phyloP scores from a whole-genome alignment of 2,329 filamentous ascomycete genomes.

The Paracoccidioides brasiliensis region DNA sequence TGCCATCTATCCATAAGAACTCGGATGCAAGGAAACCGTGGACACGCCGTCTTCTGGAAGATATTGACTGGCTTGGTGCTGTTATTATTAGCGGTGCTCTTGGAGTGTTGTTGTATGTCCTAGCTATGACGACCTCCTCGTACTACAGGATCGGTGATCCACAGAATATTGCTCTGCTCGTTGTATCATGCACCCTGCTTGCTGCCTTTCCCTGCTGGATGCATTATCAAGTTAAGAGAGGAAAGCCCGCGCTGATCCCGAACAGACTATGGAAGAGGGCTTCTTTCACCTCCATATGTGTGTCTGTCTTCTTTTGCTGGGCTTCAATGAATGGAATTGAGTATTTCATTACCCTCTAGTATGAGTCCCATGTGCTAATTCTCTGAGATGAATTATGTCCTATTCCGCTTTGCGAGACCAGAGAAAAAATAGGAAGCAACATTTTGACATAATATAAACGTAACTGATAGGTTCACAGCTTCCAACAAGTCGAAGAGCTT shows the following conservation, averaged over 20 bases:
- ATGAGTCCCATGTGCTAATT: background rate
- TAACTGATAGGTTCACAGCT: background rate
- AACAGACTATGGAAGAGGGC: conserved; percentile 20
- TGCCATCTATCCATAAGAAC: conserved; percentile 20
- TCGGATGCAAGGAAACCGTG: conserved; percentile 11
- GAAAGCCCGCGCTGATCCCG: conserved; percentile 3
- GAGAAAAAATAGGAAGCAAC: background rate
- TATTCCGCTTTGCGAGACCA: background rate
- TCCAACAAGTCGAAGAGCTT: background rate
- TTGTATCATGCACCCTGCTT: conserved; percentile 17
- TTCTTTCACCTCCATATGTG: conserved; percentile 21
- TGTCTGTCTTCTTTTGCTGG: conserved; percentile 22
- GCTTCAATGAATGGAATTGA: conserved; percentile 11
- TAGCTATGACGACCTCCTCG: conserved; percentile 13
- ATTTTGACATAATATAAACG: background rate
- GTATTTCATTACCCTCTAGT: conserved; percentile 4
- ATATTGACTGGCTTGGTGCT: conserved; percentile 41
- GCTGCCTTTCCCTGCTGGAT: conserved; percentile 13
- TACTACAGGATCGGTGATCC: conserved; percentile 9
- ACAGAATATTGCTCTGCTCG: conserved; percentile 18
- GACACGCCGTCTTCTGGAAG: conserved; percentile 19
- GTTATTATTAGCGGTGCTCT: conserved; percentile 31
- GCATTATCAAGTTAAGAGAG: conserved; percentile 18
- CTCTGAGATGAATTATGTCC: background rate
- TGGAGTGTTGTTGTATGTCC: conserved; percentile 38